Conservation (phyloP, 2,329 filamentous ascomycete genomes). For the Apiospora aurea region DNA sequence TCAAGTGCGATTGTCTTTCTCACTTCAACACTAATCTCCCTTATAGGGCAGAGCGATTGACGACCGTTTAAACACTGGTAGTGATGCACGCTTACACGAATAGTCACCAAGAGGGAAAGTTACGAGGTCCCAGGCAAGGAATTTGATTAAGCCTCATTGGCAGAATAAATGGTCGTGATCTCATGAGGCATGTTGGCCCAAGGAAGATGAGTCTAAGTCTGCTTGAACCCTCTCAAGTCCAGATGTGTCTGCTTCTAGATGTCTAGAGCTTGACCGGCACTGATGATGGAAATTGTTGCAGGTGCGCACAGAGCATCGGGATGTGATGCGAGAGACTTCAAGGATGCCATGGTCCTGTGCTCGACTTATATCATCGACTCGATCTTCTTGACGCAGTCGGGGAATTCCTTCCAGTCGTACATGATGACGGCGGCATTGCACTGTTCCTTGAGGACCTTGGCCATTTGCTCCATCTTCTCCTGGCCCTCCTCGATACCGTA, state of each 20-base stretch:
- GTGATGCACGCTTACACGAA: background rate
- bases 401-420: slow-evolving; percentile 53
- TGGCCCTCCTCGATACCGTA: slow-evolving; percentile 49
- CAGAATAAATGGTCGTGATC: slow-evolving; percentile 20
- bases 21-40: background rate
- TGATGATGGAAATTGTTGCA: too few species aligned
- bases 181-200: background rate
- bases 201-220: background rate
- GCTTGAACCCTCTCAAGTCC: background rate
- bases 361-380: slow-evolving; percentile 41
- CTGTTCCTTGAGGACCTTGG: slow-evolving; percentile 55
- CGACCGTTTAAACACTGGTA: background rate
- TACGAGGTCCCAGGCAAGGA: background rate
- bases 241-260: background rate
- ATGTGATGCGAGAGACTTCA: background rate
- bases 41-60: background rate
- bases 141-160: slow-evolving; percentile 13
- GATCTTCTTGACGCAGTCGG: slow-evolving; percentile 45
- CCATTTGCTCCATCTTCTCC: slow-evolving; percentile 64
- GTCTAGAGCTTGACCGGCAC: slow-evolving; percentile 15
- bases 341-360: background rate
- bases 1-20: background rate
- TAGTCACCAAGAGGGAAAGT: background rate
- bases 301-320: background rate
- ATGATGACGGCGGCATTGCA: slow-evolving; percentile 60